Conservation (phyloP, 2,329 filamentous ascomycete genomes). For the Nothomitra cinnamomea region DNA sequence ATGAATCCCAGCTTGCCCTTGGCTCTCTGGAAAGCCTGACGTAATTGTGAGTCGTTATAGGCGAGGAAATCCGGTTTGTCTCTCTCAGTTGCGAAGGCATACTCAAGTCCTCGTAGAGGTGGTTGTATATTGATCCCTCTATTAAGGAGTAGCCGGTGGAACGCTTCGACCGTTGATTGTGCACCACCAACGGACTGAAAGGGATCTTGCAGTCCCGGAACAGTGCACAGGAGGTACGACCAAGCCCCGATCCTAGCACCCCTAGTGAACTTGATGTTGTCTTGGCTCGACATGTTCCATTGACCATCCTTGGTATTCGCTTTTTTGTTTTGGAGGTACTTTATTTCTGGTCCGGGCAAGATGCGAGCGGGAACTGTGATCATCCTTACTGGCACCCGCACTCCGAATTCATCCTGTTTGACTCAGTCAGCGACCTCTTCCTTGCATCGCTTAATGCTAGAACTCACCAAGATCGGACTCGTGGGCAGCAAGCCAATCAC, state of each 20-base stretch:
- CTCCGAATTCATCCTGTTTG: no score
- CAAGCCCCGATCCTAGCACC: conserved; percentile 33
- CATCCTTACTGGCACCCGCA: conserved; percentile 42
- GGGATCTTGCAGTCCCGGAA: background rate
- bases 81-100: background rate
- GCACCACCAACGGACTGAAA: conserved; percentile 13
- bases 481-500: conserved; percentile 6
- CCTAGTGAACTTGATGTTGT: conserved; percentile 35
- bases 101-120: background rate
- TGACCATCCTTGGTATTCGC: conserved; percentile 31
- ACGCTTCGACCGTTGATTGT: conserved; percentile 14
- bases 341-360: conserved; percentile 40
- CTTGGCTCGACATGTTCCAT: conserved; percentile 70
- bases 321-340: conserved; percentile 30
- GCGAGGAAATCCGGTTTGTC: no score
- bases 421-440: no score
- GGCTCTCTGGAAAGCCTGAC: conserved; percentile 13
- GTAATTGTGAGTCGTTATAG: no score
- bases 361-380: conserved; percentile 59
- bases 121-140: background rate
- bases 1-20: conserved; percentile 30
- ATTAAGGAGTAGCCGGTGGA: conserved; percentile 1
- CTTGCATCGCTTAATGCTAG: no score
- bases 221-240: conserved; percentile 26
- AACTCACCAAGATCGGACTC: conserved; percentile 11